Evolutionary conservation across 75 land plant genomes (phyloP).

Genomic region (Pseudotsuga menziesii): DNA sequence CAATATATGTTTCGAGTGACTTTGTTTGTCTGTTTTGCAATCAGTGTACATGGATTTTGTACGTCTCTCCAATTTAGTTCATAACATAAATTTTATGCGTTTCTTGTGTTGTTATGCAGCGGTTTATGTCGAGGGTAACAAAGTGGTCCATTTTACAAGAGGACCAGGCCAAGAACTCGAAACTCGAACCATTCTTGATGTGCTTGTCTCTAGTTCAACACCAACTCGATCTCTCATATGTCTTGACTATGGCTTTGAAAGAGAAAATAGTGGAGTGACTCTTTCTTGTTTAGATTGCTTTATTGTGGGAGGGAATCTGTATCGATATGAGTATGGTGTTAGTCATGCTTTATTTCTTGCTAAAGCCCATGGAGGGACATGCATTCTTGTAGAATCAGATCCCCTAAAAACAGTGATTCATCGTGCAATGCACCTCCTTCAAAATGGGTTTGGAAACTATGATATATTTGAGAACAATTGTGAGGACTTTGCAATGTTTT

Average conservation of each 20-base stretch:
- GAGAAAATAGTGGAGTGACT: constrained; percentile 32
- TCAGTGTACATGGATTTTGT: too few species aligned
- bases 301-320: constrained; percentile 28
- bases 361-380: constrained; percentile 25
- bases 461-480: constrained; percentile 84
- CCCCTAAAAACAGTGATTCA: constrained; percentile 66
- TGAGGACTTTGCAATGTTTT: constrained; percentile 91
- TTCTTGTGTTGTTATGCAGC: constrained; percentile 18
- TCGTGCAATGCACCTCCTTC: constrained; percentile 65
- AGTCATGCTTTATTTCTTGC: constrained; percentile 22
- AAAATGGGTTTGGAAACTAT: constrained; percentile 87
- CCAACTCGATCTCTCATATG: constrained; percentile 20
- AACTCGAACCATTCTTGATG: constrained; percentile 56
- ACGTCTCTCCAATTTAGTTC: too few species aligned
- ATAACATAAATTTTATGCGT: too few species aligned
- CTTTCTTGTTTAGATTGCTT: constrained; percentile 39
- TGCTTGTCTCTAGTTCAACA: constrained; percentile 43
- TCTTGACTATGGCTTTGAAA: constrained; percentile 16
- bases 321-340: constrained; percentile 40
- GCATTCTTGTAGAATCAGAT: constrained; percentile 35
- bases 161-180: constrained; percentile 71
- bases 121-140: constrained; percentile 68
- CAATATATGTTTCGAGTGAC: too few species aligned
- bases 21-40: too few species aligned
- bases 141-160: constrained; percentile 87